A percentile compares a stretch with the other conserved stretches of the same genome.
phyloP scores from a whole-genome alignment of 2,329 filamentous ascomycete species.

The Paecilomyces sp. region DNA sequence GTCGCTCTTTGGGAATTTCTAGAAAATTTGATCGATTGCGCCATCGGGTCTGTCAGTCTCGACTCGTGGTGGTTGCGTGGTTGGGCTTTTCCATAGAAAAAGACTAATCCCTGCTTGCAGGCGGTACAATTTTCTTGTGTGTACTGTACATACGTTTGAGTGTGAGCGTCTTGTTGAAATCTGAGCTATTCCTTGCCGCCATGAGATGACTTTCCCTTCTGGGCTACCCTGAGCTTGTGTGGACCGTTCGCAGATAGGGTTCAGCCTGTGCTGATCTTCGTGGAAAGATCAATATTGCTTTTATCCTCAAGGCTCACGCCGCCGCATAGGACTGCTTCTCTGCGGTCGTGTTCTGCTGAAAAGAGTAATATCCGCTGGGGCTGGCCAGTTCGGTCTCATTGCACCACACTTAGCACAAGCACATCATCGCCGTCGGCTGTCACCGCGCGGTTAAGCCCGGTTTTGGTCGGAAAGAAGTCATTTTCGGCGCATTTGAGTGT shows the following conservation, averaged over 20 bases:
- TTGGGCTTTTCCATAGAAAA: not conserved
- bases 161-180: not conserved
- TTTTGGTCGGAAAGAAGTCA: not conserved
- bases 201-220: not conserved
- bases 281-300: not conserved
- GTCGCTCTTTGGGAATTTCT: not conserved
- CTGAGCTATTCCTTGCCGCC: not conserved
- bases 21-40: not conserved
- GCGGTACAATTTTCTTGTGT: not conserved
- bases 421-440: conserved; percentile 1
- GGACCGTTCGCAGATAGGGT: not conserved
- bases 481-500: not conserved
- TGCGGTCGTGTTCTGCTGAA: too few relatives aligned
- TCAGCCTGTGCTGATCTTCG: not conserved
- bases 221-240: not conserved
- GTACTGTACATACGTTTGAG: not conserved
- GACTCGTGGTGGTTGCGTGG: not conserved
- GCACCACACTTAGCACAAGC: conserved; percentile 1
- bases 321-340: too few relatives aligned
- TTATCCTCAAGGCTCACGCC: too few relatives aligned
- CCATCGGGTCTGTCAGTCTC: not conserved
- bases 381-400: conserved; percentile 1
- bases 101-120: not conserved
- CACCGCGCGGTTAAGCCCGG: not conserved
- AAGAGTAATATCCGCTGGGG: not conserved